These are phyloP conservation scores for Fusarium tjaetaba DNA, from an alignment of 2,329 filamentous ascomycete genomes.

Conservation along the genomic window DNA sequence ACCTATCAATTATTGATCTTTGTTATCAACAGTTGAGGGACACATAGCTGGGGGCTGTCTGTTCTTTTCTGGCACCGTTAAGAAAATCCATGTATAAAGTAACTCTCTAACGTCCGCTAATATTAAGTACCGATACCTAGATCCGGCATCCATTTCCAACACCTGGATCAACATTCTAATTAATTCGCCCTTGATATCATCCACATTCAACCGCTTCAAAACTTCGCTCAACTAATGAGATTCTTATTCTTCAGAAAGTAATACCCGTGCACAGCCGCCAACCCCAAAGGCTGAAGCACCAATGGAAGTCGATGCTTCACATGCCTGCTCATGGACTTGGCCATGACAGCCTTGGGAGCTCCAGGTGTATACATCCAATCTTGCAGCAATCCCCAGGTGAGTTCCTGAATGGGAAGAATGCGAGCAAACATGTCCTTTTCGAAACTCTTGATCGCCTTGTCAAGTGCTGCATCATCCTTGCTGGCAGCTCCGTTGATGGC, in stretches of 20 bases:
- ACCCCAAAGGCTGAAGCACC: slow-evolving; percentile 46
- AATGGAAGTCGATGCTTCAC: slow-evolving; percentile 46
- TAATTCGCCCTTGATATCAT: background rate
- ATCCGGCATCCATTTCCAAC: background rate
- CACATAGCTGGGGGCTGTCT: background rate
- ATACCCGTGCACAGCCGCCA: slow-evolving; percentile 43
- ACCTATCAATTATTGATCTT: accelerated
- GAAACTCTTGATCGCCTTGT: slow-evolving; percentile 48
- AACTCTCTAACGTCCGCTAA: slow-evolving; percentile 14
- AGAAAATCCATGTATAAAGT: slow-evolving; percentile 3
- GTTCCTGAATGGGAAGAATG: slow-evolving; percentile 49
- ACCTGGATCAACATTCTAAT: background rate
- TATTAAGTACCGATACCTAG: background rate
- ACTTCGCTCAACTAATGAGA: slow-evolving; percentile 8
- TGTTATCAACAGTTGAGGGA: background rate
- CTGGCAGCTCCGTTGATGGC: slow-evolving; percentile 50
- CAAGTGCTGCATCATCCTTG: slow-evolving; percentile 42
- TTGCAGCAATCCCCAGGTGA: slow-evolving; percentile 57
- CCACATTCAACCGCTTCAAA: background rate
- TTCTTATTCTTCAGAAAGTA: slow-evolving; percentile 38
- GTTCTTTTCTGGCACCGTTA: background rate
- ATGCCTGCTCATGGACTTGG: slow-evolving; percentile 48
- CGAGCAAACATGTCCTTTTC: slow-evolving; percentile 54
- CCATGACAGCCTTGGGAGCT: slow-evolving; percentile 56
- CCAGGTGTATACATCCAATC: slow-evolving; percentile 60